phyloP scores from a whole-genome alignment of 129 eudicot species.

The Centrapalus pauciflorus region DNA sequence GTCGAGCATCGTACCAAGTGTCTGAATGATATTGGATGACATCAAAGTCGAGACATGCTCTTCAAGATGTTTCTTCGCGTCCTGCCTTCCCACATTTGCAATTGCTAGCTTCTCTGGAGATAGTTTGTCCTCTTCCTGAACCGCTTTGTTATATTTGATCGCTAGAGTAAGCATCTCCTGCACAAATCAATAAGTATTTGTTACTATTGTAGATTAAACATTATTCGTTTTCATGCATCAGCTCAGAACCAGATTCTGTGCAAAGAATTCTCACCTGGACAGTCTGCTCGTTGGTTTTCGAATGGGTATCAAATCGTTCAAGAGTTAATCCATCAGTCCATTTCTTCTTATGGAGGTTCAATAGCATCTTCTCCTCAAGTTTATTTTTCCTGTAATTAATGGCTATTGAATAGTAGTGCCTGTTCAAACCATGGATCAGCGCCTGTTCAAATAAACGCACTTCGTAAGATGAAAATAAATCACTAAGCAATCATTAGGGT shows the following conservation, averaged over 20 bases:
- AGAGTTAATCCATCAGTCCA: conserved; percentile 96
- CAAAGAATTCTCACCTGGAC: conserved; percentile 50
- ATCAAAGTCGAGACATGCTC: conserved; percentile 87
- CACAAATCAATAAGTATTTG: neutral
- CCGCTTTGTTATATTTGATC: conserved; percentile 80
- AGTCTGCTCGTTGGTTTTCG: conserved; percentile 88
- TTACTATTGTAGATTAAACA: neutral
- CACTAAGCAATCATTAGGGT: neutral
- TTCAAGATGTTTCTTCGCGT: conserved; percentile 94
- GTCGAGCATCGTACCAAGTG: conserved; percentile 88
- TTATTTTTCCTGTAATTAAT: conserved; percentile 89
- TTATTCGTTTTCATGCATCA: neutral
- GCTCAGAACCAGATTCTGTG: neutral
- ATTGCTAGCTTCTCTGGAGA: conserved; percentile 88
- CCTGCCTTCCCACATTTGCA: conserved; percentile 95
- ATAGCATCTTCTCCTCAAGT: conserved; percentile 89
- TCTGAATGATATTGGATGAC: conserved; percentile 89
- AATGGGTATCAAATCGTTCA: conserved; percentile 81
- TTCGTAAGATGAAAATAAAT: conserved; percentile 7
- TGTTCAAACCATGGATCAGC: conserved; percentile 85
- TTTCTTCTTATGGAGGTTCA: conserved; percentile 90
- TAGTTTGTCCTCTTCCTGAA: conserved; percentile 87
- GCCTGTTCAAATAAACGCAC: conserved; percentile 47
- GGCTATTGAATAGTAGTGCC: conserved; percentile 91
- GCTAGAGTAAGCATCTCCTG: conserved; percentile 89